Percentiles rank a stretch among this genome's conserved stretches.
phyloP scores from a whole-genome alignment of 2,329 filamentous ascomycete genomes.

The Alternaria incomplexa region DNA sequence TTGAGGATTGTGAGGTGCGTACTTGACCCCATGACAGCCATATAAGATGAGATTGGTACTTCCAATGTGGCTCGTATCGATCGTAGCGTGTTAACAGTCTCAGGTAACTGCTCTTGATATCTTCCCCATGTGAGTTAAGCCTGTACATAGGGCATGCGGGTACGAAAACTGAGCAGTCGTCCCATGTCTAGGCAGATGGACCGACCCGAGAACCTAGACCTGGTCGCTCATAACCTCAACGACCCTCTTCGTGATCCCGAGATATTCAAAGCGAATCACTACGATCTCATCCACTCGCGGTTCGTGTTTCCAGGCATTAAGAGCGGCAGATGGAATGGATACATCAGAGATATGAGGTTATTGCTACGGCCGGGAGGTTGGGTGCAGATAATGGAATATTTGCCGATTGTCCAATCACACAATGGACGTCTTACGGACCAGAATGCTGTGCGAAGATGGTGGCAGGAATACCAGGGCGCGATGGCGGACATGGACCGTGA shows the following conservation, averaged over 20 bases:
- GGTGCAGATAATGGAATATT: slow-evolving; percentile 88
- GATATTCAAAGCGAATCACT: slow-evolving; percentile 69
- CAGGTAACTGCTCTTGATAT: slow-evolving; percentile 50
- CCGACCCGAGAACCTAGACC: slow-evolving; percentile 46
- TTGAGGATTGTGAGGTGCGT: slow-evolving; percentile 47
- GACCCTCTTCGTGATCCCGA: slow-evolving; percentile 45
- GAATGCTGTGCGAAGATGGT: slow-evolving; percentile 47
- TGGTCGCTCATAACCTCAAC: slow-evolving; percentile 48
- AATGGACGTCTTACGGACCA: slow-evolving; percentile 74
- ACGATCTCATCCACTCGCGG: slow-evolving; percentile 84
- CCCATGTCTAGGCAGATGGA: slow-evolving; percentile 30
- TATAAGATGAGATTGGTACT: not conserved
- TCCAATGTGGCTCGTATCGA: not conserved
- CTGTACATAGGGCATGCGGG: not conserved
- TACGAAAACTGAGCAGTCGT: not conserved
- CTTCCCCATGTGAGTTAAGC: slow-evolving; percentile 32
- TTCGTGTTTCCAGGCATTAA: slow-evolving; percentile 76
- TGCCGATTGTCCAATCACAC: slow-evolving; percentile 84
- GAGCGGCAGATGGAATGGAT: slow-evolving; percentile 72
- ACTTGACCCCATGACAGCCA: not conserved
- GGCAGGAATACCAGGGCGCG: slow-evolving; percentile 40
- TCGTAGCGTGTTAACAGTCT: slow-evolving; percentile 15
- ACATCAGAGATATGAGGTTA: slow-evolving; percentile 76
- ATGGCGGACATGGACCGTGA: slow-evolving; percentile 44
- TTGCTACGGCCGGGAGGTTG: slow-evolving; percentile 79